Evolutionary conservation across 1,139 yeast genomes (phyloP), one percentile per base, ranked within the genome.

Genomic region (Komagataea norvegica): DNA sequence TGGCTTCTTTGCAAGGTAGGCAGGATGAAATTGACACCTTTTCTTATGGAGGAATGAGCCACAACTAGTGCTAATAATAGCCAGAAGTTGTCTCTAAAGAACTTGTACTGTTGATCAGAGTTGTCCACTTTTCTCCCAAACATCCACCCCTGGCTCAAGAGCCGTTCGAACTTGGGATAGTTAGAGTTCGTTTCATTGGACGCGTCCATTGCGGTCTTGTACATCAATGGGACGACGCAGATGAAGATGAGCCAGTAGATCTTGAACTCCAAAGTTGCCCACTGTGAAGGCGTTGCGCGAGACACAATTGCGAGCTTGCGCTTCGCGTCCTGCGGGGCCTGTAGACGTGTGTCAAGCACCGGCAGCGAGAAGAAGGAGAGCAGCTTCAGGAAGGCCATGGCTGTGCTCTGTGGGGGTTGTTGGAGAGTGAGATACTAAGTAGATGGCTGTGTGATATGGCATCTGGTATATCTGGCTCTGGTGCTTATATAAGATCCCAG

Each of bases 101-200:
- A 86, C 22, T 87, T 66, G 55, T 91, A 93, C 59, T 93, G 99
- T 27, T 69, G 68, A 57, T 93, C 99, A 4, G 95, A 82, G 57
- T 89, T 89, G 57, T 93, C 96, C 49, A 76, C 93, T 64, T 75
- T 81, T 23, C 93, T 62, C 3, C 89, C 88, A 48, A 79, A 77
- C 47, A 85, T 60, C 95, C 95, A 86, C 3, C 89, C 83, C 8
- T 72, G 62, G 31, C 79, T 70, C 41, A 91, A 66, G 31, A 79
- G 62, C 38, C 77, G 72, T 45, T 72, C 71, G 54, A 73, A 88
- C 36, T 67, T 65, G 15, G 73, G 71, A 55, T 81, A 91, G 55
- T 88, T 88, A n/a, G 82, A 79, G 54, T 85, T 87, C 6, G 76
- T 65, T 42, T 80, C 86, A 52, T 78, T 77, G 30, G 93, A 80